A percentile compares a stretch with the other conserved stretches of the same genome.
These are phyloP conservation scores for Monilinia fructicola DNA, from an alignment of 2,329 filamentous ascomycete genomes.

Conservation along the genomic window DNA sequence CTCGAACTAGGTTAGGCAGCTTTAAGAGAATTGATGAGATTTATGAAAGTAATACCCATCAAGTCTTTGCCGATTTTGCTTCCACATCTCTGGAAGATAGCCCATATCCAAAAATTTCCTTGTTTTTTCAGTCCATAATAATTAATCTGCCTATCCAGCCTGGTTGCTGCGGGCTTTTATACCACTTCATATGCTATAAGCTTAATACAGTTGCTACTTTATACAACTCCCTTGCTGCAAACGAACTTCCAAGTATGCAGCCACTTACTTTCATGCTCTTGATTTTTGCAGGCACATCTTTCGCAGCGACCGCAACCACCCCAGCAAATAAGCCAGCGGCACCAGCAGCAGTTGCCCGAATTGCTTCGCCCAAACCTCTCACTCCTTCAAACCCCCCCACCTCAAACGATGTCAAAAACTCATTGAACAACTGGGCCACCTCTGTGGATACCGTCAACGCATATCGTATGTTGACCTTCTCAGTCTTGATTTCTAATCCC, in stretches of 20 bases:
- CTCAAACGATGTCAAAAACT: slow-evolving; percentile 27
- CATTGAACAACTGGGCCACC: slow-evolving; percentile 27
- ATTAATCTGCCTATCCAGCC: slow-evolving; percentile 12
- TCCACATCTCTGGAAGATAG: slow-evolving; percentile 9
- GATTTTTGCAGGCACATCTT: slow-evolving; percentile 16
- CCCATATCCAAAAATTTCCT: background rate
- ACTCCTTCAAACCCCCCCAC: slow-evolving; percentile 28
- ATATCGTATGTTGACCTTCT: slow-evolving; percentile 24
- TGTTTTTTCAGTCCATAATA: slow-evolving; percentile 6
- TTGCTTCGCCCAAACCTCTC: slow-evolving; percentile 20
- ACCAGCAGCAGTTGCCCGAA: slow-evolving; percentile 12
- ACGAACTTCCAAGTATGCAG: background rate
- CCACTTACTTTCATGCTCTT: slow-evolving; percentile 8
- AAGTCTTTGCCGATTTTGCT: slow-evolving; percentile 1
- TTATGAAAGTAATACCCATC: slow-evolving; percentile 17
- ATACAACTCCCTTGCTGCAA: background rate
- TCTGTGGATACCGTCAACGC: slow-evolving; percentile 30
- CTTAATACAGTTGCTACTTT: slow-evolving; percentile 3
- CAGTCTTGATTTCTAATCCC: background rate
- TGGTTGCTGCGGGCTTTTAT: slow-evolving; percentile 17
- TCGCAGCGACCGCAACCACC: background rate
- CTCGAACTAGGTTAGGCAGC: background rate
- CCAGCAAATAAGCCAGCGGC: background rate
- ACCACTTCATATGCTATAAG: slow-evolving; percentile 1
- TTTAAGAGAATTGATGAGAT: background rate